A percentile compares a stretch with the other conserved stretches of the same genome.
phyloP scores from a whole-genome alignment of 441 rosid genomes.

The Bocquillonia castaneifolia region DNA sequence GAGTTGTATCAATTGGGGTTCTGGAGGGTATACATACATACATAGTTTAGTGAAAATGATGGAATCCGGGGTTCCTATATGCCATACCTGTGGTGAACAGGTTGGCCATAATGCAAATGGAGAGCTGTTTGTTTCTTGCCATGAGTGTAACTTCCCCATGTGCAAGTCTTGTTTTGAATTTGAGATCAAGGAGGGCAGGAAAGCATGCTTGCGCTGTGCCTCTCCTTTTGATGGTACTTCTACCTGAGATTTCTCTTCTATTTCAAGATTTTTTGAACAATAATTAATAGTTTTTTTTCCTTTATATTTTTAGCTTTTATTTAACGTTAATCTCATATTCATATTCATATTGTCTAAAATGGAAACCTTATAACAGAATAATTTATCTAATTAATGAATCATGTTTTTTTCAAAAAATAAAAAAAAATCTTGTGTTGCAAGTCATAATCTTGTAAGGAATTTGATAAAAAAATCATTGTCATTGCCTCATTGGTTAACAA shows the following conservation, averaged over 20 bases:
- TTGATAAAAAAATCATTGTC: too few relatives aligned
- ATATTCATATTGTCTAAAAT: too few relatives aligned
- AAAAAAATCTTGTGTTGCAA: neutral
- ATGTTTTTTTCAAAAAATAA: neutral
- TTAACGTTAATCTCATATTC: too few relatives aligned
- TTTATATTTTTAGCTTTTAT: neutral
- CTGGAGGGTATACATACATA: neutral
- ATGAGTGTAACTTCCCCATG: conserved; percentile 71
- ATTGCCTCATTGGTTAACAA: neutral
- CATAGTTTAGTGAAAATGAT: conserved; percentile 42
- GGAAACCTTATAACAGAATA: too few relatives aligned
- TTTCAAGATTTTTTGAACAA: too few relatives aligned
- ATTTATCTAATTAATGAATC: too few relatives aligned
- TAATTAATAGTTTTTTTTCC: too few relatives aligned
- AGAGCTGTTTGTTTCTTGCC: conserved; percentile 68
- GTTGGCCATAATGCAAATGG: conserved; percentile 61
- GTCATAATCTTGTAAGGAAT: conserved; percentile 1
- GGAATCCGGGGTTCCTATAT: conserved; percentile 67
- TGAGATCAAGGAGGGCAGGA: conserved; percentile 75
- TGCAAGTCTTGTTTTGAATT: conserved; percentile 79
- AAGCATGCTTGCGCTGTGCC: conserved; percentile 73
- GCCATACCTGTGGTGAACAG: conserved; percentile 82
- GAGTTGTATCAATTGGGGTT: conserved; percentile 13
- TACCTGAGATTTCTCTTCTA: neutral
- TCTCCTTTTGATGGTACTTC: conserved; percentile 62